A percentile compares a stretch with the other conserved stretches of the same genome.
Conservation (phyloP, 352 stramenopile genomes). For the Peronospora tabacina region DNA sequence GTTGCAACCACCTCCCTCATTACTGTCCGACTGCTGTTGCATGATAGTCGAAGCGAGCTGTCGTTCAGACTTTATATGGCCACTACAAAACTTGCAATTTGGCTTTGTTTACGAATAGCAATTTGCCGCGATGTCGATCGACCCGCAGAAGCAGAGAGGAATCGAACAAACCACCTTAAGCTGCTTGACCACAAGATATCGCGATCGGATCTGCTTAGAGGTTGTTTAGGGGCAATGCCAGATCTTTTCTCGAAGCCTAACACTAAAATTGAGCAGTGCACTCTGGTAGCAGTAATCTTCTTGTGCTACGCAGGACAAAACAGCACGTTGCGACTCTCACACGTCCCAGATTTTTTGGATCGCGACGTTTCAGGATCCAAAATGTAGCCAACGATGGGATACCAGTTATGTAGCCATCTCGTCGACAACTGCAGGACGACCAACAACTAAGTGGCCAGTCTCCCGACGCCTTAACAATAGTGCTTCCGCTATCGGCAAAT, state of each 20-base stretch:
- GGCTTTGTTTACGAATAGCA: constrained; percentile 3
- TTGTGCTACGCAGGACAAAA: background rate
- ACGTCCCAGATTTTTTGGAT: constrained; percentile 25
- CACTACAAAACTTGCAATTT: background rate
- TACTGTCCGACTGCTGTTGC: constrained; percentile 11
- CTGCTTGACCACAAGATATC: constrained; percentile 20
- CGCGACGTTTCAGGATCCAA: constrained; percentile 16
- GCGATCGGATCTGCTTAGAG: constrained; percentile 9
- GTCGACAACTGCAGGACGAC: background rate
- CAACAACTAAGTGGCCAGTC: background rate
- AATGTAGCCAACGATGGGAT: background rate
- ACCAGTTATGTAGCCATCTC: background rate
- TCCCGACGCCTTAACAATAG: background rate
- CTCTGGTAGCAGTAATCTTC: background rate
- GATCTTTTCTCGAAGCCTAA: background rate
- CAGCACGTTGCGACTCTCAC: background rate
- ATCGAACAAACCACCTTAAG: constrained; percentile 11
- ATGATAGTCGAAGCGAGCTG: constrained; percentile 14
- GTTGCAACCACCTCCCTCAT: background rate
- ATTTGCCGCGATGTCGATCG: constrained; percentile 8
- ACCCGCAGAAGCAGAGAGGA: constrained; percentile 6
- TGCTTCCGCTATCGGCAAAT: constrained; percentile 11
- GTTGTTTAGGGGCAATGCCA: constrained; percentile 4
- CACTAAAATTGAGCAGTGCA: background rate
- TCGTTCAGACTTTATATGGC: constrained; percentile 8